These are phyloP conservation scores for Boletus subcaerulescens DNA, from an alignment of 768 basidiomycete genomes.

Conservation along the genomic window DNA sequence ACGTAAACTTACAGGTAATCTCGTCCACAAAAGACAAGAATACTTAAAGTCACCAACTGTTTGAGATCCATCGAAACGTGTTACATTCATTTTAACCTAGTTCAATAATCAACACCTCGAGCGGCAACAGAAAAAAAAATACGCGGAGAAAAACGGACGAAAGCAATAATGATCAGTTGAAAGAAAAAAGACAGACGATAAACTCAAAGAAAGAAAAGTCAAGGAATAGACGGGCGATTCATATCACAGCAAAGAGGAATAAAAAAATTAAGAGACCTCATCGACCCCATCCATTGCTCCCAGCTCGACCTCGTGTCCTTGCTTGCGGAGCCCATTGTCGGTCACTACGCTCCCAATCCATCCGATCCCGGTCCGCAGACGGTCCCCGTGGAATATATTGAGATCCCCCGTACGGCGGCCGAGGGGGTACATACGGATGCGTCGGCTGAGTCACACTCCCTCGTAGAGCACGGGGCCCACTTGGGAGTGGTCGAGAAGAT, in stretches of 20 bases:
- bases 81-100: slow-evolving; percentile 9
- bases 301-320: slow-evolving; percentile 32
- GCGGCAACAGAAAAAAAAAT: slow-evolving; percentile 5
- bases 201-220: neutral
- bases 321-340: slow-evolving; percentile 30
- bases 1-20: slow-evolving; percentile 8
- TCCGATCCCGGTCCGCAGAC: slow-evolving; percentile 49
- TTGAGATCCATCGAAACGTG: neutral
- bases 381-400: slow-evolving; percentile 48
- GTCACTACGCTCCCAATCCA: slow-evolving; percentile 46
- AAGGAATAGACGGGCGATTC: slow-evolving; percentile 3
- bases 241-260: slow-evolving; percentile 12
- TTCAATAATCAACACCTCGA: slow-evolving; percentile 6
- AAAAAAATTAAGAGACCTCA: slow-evolving; percentile 13
- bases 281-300: slow-evolving; percentile 37
- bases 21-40: neutral
- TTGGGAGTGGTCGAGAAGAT: slow-evolving; percentile 35
- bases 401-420: slow-evolving; percentile 26
- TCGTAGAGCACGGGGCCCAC: slow-evolving; percentile 40
- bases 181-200: neutral
- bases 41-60: neutral
- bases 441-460: slow-evolving; percentile 24
- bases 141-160: slow-evolving; percentile 9
- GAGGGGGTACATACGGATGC: slow-evolving; percentile 17
- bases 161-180: slow-evolving; percentile 35